These are phyloP conservation scores for Uncinocarpus reesii DNA, from an alignment of 2,329 filamentous ascomycete species.

Conservation along the genomic window DNA sequence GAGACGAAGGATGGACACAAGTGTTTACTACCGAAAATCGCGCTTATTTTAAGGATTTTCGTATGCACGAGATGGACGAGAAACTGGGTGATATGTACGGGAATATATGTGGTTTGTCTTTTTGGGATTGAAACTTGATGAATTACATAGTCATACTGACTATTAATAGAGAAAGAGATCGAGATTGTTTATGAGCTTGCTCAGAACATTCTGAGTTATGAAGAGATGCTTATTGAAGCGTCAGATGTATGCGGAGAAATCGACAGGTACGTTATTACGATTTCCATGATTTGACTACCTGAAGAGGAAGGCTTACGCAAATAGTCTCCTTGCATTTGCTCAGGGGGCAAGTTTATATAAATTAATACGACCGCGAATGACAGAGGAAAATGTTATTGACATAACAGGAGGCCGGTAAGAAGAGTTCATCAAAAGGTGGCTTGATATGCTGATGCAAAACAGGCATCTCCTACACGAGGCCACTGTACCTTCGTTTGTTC, in stretches of 20 bases:
- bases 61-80: constrained; percentile 71
- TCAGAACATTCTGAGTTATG: constrained; percentile 57
- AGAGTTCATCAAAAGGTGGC: not conserved
- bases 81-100: constrained; percentile 77
- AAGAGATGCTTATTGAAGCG: constrained; percentile 54
- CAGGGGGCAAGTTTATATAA: constrained; percentile 65
- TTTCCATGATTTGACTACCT: not conserved
- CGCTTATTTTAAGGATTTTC: constrained; percentile 75
- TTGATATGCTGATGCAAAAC: constrained; percentile 11
- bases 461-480: constrained; percentile 78
- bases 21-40: constrained; percentile 62
- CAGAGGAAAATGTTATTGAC: constrained; percentile 55
- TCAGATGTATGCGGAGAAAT: constrained; percentile 79
- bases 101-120: constrained; percentile 61
- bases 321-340: constrained; percentile 65
- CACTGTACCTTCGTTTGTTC: constrained; percentile 66
- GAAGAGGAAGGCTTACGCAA: constrained; percentile 3
- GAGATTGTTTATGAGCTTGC: constrained; percentile 74
- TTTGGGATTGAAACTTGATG: not conserved
- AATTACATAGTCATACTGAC: constrained; percentile 1
- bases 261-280: constrained; percentile 44
- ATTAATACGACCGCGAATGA: constrained; percentile 60
- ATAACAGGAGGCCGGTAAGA: constrained; percentile 63
- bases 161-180: constrained; percentile 62
- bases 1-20: constrained; percentile 60